Evolutionary conservation across 805 yeast species (phyloP).

Genomic region (Candida railenensis): DNA sequence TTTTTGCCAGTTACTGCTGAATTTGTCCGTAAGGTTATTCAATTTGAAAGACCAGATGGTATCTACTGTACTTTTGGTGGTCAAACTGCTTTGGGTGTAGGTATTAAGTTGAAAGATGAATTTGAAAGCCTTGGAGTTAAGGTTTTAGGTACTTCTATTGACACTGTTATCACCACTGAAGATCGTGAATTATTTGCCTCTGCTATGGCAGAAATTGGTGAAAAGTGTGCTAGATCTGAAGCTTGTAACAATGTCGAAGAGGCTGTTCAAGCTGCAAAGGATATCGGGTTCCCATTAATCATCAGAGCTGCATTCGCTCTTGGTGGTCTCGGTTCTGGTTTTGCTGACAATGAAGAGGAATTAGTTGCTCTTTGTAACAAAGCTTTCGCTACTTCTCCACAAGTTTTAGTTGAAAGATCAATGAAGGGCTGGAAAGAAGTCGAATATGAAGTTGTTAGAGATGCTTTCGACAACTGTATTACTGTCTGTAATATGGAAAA

Average conservation of each 20-base stretch:
- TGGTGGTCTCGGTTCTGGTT: conserved; percentile 98
- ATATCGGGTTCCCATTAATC: conserved; percentile 91
- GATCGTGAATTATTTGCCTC: conserved; percentile 95
- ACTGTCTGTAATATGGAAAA: conserved; percentile 99
- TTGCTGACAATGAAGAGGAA: conserved; percentile 85
- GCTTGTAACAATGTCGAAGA: conserved; percentile 81
- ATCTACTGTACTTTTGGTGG: conserved; percentile 98
- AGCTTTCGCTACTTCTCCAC: conserved; percentile 95
- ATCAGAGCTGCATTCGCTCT: conserved; percentile 96
- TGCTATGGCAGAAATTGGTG: conserved; percentile 92
- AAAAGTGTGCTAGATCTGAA: conserved; percentile 91
- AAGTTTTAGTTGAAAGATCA: conserved; percentile 90
- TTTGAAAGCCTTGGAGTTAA: conserved; percentile 88
- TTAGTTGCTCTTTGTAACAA: conserved; percentile 79
- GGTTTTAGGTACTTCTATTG: conserved; percentile 95
- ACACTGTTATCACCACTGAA: conserved; percentile 94
- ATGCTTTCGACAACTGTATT: conserved; percentile 94
- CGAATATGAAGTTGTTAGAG: conserved; percentile 98
- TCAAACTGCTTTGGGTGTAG: conserved; percentile 95
- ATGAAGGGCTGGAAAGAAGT: conserved; percentile 99
- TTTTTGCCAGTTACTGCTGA: conserved; percentile 97
- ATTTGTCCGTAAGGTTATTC: conserved; percentile 91
- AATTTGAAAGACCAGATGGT: conserved; percentile 95
- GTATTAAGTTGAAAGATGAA: conserved; percentile 94
- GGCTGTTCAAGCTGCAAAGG: conserved; percentile 79